Base-by-base conservation (phyloP, 2,329 filamentous ascomycete genomes). In the Fusarium avenaceum region DNA sequence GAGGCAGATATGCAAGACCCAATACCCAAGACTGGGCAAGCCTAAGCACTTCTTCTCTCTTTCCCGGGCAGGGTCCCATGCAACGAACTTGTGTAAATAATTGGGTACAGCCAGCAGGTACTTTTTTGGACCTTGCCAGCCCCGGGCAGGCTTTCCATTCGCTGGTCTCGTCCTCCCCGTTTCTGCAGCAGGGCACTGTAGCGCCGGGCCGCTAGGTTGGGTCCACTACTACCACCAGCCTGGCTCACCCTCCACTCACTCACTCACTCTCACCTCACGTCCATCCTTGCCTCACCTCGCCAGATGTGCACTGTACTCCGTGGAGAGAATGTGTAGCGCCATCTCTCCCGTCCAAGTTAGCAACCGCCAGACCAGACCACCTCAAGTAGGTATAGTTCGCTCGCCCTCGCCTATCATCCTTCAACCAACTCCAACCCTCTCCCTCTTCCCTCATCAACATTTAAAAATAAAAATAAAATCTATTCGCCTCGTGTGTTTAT, bases 141-240 rank as follows among this genome's bases (percentile, higher is more conserved):
- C 32, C 28, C 58, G 54, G 51, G 39, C 52, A 45, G 42, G 52
- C 43, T 52, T 55, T 55, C 67, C 33, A 73, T 73, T 73, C 67
- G 71, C 57, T 69, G 57, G 54, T 56, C 57, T 10, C 17, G 17
- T 38, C 35, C 17, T 20, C 40, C 8, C 28, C 61, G 52, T 51
- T 61, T 70, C 69, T 71, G 58, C 60, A 63, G 57, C 65, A 66
- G 60, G 52, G 45, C 30, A 46, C 54, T 55, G 58, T 62, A 70
- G 63, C 69, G 62, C 71, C 71, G 70, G 72, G 71, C 63, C 67
- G 65, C 72, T 66, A 61, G 57, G 38, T 44, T 71, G 33, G 69
- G 58, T 46, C 71, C 71, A 73, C 71, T 65, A 49, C 64, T 73
- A 73, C 71, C 71, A 73, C 67, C 67, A 72, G 58, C 48, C 67